Evolutionary conservation across 306 rosid species (phyloP).

Genomic region (Myrica gale): DNA sequence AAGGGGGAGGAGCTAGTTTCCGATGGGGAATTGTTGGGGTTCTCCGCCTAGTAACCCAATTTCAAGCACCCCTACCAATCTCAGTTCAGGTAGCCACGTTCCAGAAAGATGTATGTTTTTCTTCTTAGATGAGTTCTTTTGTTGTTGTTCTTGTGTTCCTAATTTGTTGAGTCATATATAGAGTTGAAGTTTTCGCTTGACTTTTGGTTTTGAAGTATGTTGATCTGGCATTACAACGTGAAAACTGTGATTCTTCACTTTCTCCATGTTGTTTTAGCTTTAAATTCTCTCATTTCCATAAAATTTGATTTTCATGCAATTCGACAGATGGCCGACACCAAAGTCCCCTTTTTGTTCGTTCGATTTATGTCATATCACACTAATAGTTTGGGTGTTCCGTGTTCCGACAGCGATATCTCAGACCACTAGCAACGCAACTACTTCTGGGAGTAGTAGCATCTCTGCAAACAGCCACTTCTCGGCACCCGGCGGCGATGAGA

Average conservation of each 20-base stretch:
- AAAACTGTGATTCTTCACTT: not conserved
- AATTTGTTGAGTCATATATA: too few species aligned
- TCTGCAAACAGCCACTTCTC: constrained; percentile 67
- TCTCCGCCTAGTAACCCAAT: constrained; percentile 39
- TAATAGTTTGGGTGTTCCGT: not conserved
- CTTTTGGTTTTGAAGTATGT: not conserved
- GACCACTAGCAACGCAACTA: constrained; percentile 48
- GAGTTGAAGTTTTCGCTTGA: not conserved
- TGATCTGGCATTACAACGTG: constrained; percentile 6
- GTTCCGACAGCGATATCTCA: constrained; percentile 46
- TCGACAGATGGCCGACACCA: constrained; percentile 8
- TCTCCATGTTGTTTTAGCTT: not conserved
- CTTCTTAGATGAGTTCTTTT: constrained; percentile 14
- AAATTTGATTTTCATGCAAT: constrained; percentile 6
- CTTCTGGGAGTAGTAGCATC: constrained; percentile 45
- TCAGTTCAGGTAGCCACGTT: constrained; percentile 43
- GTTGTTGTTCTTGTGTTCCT: not conserved
- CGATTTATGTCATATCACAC: not conserved
- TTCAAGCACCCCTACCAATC: constrained; percentile 43
- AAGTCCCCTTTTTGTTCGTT: not conserved
- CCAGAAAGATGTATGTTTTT: not conserved
- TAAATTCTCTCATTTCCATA: not conserved
- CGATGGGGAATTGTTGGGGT: constrained; percentile 89
- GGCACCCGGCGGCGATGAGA: constrained; percentile 46
- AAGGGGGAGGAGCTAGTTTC: constrained; percentile 15